Conservation (phyloP, 192 early-diverging fungal species). For the Spizellomyces punctatus region DNA sequence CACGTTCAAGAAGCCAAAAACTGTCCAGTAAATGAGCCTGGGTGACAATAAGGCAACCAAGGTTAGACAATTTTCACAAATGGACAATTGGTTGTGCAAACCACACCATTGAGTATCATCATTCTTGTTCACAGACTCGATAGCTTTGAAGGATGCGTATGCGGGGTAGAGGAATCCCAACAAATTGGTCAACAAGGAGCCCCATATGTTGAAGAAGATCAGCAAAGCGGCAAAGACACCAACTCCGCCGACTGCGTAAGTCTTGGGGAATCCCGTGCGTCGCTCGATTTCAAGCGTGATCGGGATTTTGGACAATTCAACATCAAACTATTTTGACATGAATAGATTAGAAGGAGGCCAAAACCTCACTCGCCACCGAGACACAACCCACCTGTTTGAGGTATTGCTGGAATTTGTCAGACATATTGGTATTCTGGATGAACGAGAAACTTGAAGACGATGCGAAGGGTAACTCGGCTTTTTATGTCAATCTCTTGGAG, state of each 20-base stretch:
- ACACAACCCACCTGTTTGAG: slow-evolving; percentile 19
- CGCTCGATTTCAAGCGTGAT: slow-evolving; percentile 70
- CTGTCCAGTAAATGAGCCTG: slow-evolving; percentile 85
- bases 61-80: background rate
- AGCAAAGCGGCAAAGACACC: slow-evolving; percentile 66
- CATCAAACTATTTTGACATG: slow-evolving; percentile 59
- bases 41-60: background rate
- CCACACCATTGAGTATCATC: slow-evolving; percentile 35
- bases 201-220: slow-evolving; percentile 89
- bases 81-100: background rate
- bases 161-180: slow-evolving; percentile 93
- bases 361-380: background rate
- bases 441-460: too few species aligned
- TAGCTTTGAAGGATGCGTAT: slow-evolving; percentile 89
- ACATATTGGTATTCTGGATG: background rate
- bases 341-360: background rate
- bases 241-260: slow-evolving; percentile 74
- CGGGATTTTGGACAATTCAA: slow-evolving; percentile 70
- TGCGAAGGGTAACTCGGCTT: too few species aligned
- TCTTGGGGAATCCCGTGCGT: slow-evolving; percentile 84
- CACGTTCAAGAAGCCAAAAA: slow-evolving; percentile 86
- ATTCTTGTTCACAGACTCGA: slow-evolving; percentile 76
- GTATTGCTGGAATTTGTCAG: slow-evolving; percentile 32
- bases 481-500: too few species aligned
- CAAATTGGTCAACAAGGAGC: slow-evolving; percentile 75